Conservation (phyloP, 306 rosid genomes). For the Sindora glabra region DNA sequence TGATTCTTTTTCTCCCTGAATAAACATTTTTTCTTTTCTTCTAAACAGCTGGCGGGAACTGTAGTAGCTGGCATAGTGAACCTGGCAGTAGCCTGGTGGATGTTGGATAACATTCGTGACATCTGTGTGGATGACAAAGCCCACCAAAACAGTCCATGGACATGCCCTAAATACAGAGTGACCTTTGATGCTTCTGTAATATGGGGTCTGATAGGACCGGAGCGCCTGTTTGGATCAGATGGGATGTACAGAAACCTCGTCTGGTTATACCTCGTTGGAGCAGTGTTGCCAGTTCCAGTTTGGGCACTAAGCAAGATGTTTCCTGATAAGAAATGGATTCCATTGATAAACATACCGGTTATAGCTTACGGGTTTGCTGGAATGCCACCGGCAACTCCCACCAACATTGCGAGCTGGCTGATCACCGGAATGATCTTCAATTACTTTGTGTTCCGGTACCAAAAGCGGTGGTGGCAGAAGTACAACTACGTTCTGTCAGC, state of each 20-base stretch:
- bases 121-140: slow-evolving; percentile 61
- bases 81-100: slow-evolving; percentile 98
- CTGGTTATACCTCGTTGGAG: slow-evolving; percentile 87
- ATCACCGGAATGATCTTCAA: slow-evolving; percentile 84
- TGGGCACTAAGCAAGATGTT: slow-evolving; percentile 74
- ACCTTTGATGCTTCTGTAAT: slow-evolving; percentile 94
- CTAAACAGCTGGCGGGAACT: slow-evolving; percentile 79
- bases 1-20: neutral
- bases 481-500: slow-evolving; percentile 90
- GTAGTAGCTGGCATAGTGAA: slow-evolving; percentile 65
- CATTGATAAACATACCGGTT: slow-evolving; percentile 85
- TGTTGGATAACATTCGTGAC: slow-evolving; percentile 70
- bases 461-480: slow-evolving; percentile 95
- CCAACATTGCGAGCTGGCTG: slow-evolving; percentile 96
- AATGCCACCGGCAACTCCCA: slow-evolving; percentile 97
- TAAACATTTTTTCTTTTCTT: neutral
- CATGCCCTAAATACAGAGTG: slow-evolving; percentile 91
- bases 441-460: slow-evolving; percentile 73
- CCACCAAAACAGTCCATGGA: slow-evolving; percentile 88
- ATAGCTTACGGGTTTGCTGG: slow-evolving; percentile 90
- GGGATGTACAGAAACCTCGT: slow-evolving; percentile 82
- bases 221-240: slow-evolving; percentile 74
- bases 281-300: slow-evolving; percentile 74
- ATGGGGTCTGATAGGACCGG: slow-evolving; percentile 95
- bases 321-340: slow-evolving; percentile 89